Evolutionary conservation across 2,329 filamentous ascomycete species (phyloP).

Genomic region (Colletotrichum sp.): DNA sequence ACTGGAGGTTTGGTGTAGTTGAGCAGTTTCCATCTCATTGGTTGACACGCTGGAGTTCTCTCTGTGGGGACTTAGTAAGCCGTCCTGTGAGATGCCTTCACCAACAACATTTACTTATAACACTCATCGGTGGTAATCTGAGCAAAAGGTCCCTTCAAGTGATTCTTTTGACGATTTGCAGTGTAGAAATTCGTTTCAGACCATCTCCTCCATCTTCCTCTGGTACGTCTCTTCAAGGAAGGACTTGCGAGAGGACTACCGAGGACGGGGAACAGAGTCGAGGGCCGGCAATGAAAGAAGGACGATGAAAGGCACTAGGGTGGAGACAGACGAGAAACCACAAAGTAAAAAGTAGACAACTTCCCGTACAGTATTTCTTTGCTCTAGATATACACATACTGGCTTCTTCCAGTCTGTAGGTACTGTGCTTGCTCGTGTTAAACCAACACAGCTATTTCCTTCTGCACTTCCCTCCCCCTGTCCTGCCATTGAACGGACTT

Average conservation of each 20-base stretch:
- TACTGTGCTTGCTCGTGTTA: neutral
- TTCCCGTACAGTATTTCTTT: neutral
- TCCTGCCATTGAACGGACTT: neutral
- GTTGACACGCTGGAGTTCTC: neutral
- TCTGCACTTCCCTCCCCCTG: neutral
- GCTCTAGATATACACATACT: neutral
- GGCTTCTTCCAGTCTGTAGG: neutral
- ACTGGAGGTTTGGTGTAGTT: neutral
- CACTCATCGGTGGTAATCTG: neutral
- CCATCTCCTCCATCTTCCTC: neutral
- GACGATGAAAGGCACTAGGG: neutral
- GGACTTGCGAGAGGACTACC: neutral
- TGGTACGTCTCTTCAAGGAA: neutral
- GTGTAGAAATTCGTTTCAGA: neutral
- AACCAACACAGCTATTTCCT: neutral
- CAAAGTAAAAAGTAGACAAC: neutral
- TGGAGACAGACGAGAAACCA: neutral
- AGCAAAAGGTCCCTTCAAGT: neutral
- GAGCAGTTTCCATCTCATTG: slow-evolving; percentile 13
- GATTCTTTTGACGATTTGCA: neutral
- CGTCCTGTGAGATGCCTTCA: neutral
- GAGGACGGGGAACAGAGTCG: neutral
- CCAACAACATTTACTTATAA: neutral
- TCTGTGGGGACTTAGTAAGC: slow-evolving; percentile 18
- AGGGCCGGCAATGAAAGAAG: neutral